A percentile compares a stretch with the other conserved stretches of the same genome.
These are phyloP conservation scores for Lodderomyces oxycetoniae DNA, from an alignment of 1,139 yeast genomes.

Conservation along the genomic window DNA sequence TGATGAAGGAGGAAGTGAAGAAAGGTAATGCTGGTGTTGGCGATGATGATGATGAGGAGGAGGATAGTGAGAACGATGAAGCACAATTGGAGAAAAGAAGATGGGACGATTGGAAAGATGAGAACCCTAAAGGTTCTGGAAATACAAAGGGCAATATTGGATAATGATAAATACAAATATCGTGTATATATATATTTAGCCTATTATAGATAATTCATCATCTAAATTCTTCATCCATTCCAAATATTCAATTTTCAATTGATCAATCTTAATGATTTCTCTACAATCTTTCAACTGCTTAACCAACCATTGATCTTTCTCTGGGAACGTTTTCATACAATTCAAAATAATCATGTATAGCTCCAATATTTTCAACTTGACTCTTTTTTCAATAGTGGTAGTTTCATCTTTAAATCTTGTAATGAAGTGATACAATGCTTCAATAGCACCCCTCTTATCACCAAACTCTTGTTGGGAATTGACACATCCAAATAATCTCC, in stretches of 20 bases:
- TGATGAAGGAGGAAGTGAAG: slow-evolving; percentile 49
- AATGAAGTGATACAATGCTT: slow-evolving; percentile 53
- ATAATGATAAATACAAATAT: slow-evolving; percentile 18
- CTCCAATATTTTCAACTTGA: slow-evolving; percentile 37
- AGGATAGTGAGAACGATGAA: slow-evolving; percentile 37
- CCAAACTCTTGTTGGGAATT: slow-evolving; percentile 12
- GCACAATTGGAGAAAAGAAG: slow-evolving; percentile 56
- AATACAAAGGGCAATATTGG: slow-evolving; percentile 79
- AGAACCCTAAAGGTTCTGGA: slow-evolving; percentile 83
- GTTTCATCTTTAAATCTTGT: slow-evolving; percentile 25
- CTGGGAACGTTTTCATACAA: slow-evolving; percentile 40
- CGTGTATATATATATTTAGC: slow-evolving; percentile 3
- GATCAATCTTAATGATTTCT: slow-evolving; percentile 27
- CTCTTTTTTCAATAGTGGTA: slow-evolving; percentile 26
- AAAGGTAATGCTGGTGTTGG: slow-evolving; percentile 23
- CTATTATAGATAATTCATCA: slow-evolving; percentile 15
- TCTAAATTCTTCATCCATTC: slow-evolving; percentile 35
- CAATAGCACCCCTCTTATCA: slow-evolving; percentile 54
- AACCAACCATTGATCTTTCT: slow-evolving; percentile 56
- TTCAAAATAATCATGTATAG: slow-evolving; percentile 47
- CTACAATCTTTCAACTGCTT: slow-evolving; percentile 20
- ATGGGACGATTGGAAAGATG: slow-evolving; percentile 94
- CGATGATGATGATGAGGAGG: slow-evolving; percentile 30
- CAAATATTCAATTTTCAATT: slow-evolving; percentile 29
- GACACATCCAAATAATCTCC: slow-evolving; percentile 40